Evolutionary conservation across 1,284 basidiomycete genomes (phyloP).

Genomic region (Pseudozyma flocculosa): DNA sequence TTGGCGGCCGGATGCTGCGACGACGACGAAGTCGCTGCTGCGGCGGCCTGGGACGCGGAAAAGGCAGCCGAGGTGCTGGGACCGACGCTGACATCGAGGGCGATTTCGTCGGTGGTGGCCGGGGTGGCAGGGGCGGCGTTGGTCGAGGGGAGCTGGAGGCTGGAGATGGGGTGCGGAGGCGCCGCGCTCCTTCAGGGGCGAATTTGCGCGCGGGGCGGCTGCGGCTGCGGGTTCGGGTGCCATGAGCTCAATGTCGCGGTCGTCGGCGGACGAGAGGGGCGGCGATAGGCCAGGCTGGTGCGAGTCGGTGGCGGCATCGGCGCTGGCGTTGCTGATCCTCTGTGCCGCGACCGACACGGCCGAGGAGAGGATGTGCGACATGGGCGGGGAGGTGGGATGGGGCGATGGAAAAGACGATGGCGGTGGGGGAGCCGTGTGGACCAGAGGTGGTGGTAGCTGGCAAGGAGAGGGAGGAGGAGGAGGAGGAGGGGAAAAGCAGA

Average conservation of each 20-base stretch:
- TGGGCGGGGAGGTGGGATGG: too few species aligned
- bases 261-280: constrained; percentile 28
- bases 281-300: constrained; percentile 48
- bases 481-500: too few species aligned
- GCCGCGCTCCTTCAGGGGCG: background rate
- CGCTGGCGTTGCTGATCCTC: constrained; percentile 17
- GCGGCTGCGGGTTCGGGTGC: constrained; percentile 25
- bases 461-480: too few species aligned
- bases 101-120: constrained; percentile 20
- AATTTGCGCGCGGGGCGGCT: background rate
- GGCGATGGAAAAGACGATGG: too few species aligned
- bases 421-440: too few species aligned
- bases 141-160: constrained; percentile 16
- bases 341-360: constrained; percentile 31
- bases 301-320: constrained; percentile 2
- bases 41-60: background rate
- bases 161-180: constrained; percentile 10
- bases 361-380: constrained; percentile 40
- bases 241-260: constrained; percentile 37
- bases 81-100: constrained; percentile 35
- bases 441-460: too few species aligned
- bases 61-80: constrained; percentile 21
- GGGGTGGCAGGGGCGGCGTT: constrained; percentile 12
- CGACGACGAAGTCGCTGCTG: too few species aligned
- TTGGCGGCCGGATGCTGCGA: too few species aligned